A percentile compares a stretch with the other conserved stretches of the same genome.
Conservation (phyloP, 768 basidiomycete species). For the Podaxis rugospora region DNA sequence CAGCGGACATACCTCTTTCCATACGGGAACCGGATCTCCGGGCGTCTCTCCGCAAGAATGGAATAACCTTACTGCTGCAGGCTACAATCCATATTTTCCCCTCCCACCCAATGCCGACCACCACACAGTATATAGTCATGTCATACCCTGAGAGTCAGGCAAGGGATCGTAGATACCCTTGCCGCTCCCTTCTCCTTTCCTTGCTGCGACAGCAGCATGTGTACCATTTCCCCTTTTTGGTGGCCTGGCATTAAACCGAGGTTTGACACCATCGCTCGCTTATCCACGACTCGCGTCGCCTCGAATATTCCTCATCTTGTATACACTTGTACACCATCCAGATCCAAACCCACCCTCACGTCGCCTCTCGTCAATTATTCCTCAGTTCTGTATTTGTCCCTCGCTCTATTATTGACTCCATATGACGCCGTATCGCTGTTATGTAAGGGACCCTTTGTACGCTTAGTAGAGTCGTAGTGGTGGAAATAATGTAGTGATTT, state of each 20-base stretch:
- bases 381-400: neutral
- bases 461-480: slow-evolving; percentile 4
- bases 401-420: neutral
- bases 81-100: slow-evolving; percentile 71
- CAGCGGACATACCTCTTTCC: slow-evolving; percentile 43
- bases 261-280: slow-evolving; percentile 1
- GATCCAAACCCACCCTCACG: neutral
- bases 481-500: neutral
- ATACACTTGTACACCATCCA: slow-evolving; percentile 9
- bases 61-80: slow-evolving; percentile 48
- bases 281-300: neutral
- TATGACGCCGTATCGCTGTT: slow-evolving; percentile 4
- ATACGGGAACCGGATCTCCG: slow-evolving; percentile 32
- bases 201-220: neutral
- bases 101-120: slow-evolving; percentile 41
- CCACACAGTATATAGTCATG: slow-evolving; percentile 52
- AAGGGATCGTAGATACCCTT: slow-evolving; percentile 9
- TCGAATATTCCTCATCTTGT: slow-evolving; percentile 2
- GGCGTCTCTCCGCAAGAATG: slow-evolving; percentile 59
- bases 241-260: neutral
- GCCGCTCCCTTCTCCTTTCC: slow-evolving; percentile 5
- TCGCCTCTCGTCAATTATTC: neutral
- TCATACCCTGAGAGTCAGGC: slow-evolving; percentile 41
- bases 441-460: slow-evolving; percentile 6
- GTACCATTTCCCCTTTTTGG: neutral